A percentile compares a stretch with the other conserved stretches of the same genome.
These are phyloP conservation scores for Boletus bicolor DNA, from an alignment of 768 basidiomycete species.

Conservation along the genomic window DNA sequence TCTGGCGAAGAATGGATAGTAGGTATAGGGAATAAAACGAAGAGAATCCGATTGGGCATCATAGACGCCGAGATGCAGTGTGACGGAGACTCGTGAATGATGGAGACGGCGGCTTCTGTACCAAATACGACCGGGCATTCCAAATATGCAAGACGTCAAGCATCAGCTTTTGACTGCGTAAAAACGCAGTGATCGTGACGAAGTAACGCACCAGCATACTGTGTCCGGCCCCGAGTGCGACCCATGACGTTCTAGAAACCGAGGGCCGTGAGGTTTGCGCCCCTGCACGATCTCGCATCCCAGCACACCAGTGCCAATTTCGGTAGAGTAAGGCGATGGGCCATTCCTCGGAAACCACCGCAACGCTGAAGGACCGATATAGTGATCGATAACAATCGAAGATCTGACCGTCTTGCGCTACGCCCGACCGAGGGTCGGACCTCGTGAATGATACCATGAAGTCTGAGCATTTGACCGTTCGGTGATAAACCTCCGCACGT, in stretches of 20 bases:
- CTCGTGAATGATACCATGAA: constrained; percentile 49
- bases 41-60: constrained; percentile 15
- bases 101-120: constrained; percentile 32
- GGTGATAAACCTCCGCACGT: constrained; percentile 16
- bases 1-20: constrained; percentile 22
- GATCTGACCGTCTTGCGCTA: constrained; percentile 38
- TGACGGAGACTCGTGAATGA: constrained; percentile 36
- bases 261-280: constrained; percentile 38
- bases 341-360: constrained; percentile 20
- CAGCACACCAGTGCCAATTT: constrained; percentile 38
- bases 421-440: constrained; percentile 50
- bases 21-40: constrained; percentile 16
- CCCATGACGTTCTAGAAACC: constrained; percentile 43
- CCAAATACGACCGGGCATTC: constrained; percentile 14
- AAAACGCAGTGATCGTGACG: constrained; percentile 10
- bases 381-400: constrained; percentile 44
- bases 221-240: constrained; percentile 25
- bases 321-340: constrained; percentile 35
- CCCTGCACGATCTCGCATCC: constrained; percentile 42
- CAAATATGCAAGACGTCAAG: background rate
- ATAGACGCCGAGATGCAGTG: constrained; percentile 34
- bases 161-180: constrained; percentile 9
- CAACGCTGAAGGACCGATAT: constrained; percentile 43
- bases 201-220: constrained; percentile 32
- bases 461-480: constrained; percentile 38